These are phyloP conservation scores for Fusarium sp. DNA, from an alignment of 2,329 filamentous ascomycete genomes.

Conservation along the genomic window DNA sequence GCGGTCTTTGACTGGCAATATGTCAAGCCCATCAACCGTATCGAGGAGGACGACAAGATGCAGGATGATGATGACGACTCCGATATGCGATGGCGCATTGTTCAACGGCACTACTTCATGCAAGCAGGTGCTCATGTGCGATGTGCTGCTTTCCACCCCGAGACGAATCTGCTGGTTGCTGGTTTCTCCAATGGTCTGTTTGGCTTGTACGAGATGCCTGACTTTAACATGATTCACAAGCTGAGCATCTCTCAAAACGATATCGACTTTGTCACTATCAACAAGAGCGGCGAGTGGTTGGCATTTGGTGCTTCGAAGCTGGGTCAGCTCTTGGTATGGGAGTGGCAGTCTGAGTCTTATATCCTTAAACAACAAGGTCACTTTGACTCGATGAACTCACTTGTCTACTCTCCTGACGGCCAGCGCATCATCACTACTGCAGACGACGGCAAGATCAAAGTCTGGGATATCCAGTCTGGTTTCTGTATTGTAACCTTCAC, in stretches of 20 bases:
- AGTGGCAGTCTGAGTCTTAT: constrained; percentile 99
- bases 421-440: constrained; percentile 93
- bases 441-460: constrained; percentile 98
- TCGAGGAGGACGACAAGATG: constrained; percentile 73
- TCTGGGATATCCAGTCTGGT: constrained; percentile 96
- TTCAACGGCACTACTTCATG: constrained; percentile 93
- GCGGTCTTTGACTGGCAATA: constrained; percentile 96
- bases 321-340: constrained; percentile 97
- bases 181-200: constrained; percentile 97
- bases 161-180: constrained; percentile 92
- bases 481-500: constrained; percentile 99
- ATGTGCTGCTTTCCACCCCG: constrained; percentile 90
- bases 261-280: constrained; percentile 95
- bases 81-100: constrained; percentile 90
- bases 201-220: constrained; percentile 93
- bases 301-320: constrained; percentile 96
- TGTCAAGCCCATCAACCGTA: constrained; percentile 70
- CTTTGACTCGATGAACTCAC: constrained; percentile 93
- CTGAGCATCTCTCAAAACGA: constrained; percentile 95
- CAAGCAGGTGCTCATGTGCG: constrained; percentile 89
- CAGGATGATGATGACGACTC: constrained; percentile 70
- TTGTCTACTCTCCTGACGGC: constrained; percentile 94
- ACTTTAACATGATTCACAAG: constrained; percentile 95
- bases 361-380: constrained; percentile 98
- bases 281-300: constrained; percentile 95